Evolutionary conservation across 164 flowering plant genomes (phyloP).

Genomic region (Nymphaea thermarum): DNA sequence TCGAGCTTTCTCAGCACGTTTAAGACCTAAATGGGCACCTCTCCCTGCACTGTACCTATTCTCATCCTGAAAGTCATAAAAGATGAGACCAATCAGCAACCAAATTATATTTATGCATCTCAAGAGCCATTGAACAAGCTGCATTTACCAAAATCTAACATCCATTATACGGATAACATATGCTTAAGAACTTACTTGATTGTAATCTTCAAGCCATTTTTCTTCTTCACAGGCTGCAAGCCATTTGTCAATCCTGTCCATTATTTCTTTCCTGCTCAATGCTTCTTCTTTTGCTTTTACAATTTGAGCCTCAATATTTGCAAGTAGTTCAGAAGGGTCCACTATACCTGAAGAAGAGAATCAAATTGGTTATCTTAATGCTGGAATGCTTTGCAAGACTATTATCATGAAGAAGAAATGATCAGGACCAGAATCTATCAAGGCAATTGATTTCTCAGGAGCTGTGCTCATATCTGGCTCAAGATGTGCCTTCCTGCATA

Average conservation of each 20-base stretch:
- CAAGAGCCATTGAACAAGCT: background rate
- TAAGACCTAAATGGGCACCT: slow-evolving; percentile 77
- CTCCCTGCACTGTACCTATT: slow-evolving; percentile 79
- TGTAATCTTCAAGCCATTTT: slow-evolving; percentile 90
- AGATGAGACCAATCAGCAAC: background rate
- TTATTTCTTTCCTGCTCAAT: slow-evolving; percentile 61
- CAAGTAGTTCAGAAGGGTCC: slow-evolving; percentile 77
- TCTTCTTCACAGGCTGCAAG: slow-evolving; percentile 87
- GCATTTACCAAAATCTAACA: background rate
- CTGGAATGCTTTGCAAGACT: background rate
- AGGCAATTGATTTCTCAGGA: slow-evolving; percentile 68
- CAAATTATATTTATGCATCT: no score
- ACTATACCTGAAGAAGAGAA: slow-evolving; percentile 46
- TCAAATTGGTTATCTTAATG: no score
- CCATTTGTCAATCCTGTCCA: slow-evolving; percentile 85
- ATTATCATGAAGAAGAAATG: background rate
- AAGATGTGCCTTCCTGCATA: slow-evolving; percentile 61
- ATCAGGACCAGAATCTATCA: slow-evolving; percentile 77
- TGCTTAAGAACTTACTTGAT: slow-evolving; percentile 32
- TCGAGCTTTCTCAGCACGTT: slow-evolving; percentile 86
- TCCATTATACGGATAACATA: no score
- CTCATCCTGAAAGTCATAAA: slow-evolving; percentile 43
- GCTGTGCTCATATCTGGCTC: slow-evolving; percentile 80
- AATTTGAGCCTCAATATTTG: slow-evolving; percentile 76
- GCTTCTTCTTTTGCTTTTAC: slow-evolving; percentile 64